A percentile compares a stretch with the other conserved stretches of the same genome.
These are phyloP conservation scores for Neoarthrinium moseri DNA, from an alignment of 2,329 filamentous ascomycete species.

Conservation along the genomic window DNA sequence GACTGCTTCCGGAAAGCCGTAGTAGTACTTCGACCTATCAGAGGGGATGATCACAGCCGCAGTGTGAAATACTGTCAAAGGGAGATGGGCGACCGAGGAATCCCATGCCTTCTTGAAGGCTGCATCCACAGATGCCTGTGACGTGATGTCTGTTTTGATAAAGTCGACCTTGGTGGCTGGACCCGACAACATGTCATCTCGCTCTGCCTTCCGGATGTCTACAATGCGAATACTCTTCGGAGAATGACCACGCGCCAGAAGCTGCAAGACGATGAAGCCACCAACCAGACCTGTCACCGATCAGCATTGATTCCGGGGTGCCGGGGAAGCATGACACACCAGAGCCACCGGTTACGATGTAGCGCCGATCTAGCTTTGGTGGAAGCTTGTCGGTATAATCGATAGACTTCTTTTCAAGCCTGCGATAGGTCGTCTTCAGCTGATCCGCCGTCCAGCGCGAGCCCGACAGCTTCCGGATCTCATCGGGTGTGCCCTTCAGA, in stretches of 20 bases:
- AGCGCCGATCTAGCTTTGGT: slow-evolving; percentile 38
- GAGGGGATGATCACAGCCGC: slow-evolving; percentile 44
- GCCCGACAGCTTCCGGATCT: slow-evolving; percentile 28
- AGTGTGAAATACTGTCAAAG: slow-evolving; percentile 49
- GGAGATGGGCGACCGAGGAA: slow-evolving; percentile 31
- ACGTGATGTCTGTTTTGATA: slow-evolving; percentile 43
- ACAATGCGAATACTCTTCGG: slow-evolving; percentile 45
- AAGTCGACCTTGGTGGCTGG: slow-evolving; percentile 33
- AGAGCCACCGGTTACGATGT: slow-evolving; percentile 46
- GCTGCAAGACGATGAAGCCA: slow-evolving; percentile 45
- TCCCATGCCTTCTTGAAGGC: slow-evolving; percentile 45
- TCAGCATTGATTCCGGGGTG: not conserved
- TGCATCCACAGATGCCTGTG: slow-evolving; percentile 30
- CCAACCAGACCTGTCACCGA: slow-evolving; percentile 32
- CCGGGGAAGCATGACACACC: slow-evolving; percentile 24
- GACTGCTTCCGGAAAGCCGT: slow-evolving; percentile 37
- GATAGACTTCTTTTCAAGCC: slow-evolving; percentile 33
- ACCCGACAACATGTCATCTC: slow-evolving; percentile 36
- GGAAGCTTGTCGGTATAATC: slow-evolving; percentile 38
- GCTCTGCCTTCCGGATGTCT: slow-evolving; percentile 40
- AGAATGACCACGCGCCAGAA: slow-evolving; percentile 44
- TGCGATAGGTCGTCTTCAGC: slow-evolving; percentile 33
- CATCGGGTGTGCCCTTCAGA: slow-evolving; percentile 34
- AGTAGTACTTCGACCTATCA: slow-evolving; percentile 39
- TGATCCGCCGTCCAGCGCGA: slow-evolving; percentile 35